Evolutionary conservation across 2,329 filamentous ascomycete species (phyloP).

Genomic region (Cladophialophora chaetospira): DNA sequence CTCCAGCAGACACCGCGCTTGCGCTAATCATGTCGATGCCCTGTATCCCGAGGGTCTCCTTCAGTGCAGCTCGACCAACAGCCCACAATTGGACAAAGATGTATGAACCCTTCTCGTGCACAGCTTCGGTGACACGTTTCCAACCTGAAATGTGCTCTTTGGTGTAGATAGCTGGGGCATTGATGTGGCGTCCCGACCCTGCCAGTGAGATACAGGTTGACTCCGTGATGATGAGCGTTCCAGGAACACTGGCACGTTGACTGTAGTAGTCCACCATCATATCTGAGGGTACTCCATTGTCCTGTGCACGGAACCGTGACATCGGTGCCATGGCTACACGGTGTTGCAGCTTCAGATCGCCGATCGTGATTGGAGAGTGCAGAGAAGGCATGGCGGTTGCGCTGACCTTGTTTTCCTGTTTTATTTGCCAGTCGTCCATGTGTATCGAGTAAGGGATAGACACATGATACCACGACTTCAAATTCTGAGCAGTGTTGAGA

Average conservation of each 20-base stretch:
- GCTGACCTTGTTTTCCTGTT: too few species aligned
- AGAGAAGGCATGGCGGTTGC: too few species aligned
- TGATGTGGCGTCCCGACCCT: slow-evolving; percentile 14
- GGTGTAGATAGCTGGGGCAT: slow-evolving; percentile 26
- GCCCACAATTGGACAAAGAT: slow-evolving; percentile 57
- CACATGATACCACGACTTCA: too few species aligned
- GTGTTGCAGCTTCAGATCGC: slow-evolving; percentile 53
- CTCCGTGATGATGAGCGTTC: slow-evolving; percentile 42
- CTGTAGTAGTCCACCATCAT: slow-evolving; percentile 44
- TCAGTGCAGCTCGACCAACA: slow-evolving; percentile 57
- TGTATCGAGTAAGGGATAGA: too few species aligned
- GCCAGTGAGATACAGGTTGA: slow-evolving; percentile 30
- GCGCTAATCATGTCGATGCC: slow-evolving; percentile 35
- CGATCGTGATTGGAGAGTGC: too few species aligned
- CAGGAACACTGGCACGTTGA: slow-evolving; percentile 43
- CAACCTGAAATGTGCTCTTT: slow-evolving; percentile 50
- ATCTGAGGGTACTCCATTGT: slow-evolving; percentile 41
- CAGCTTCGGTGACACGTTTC: slow-evolving; percentile 54
- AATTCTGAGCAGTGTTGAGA: too few species aligned
- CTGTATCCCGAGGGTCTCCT: slow-evolving; percentile 37
- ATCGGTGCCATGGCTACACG: slow-evolving; percentile 56
- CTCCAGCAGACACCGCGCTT: neutral
- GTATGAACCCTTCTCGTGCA: slow-evolving; percentile 54
- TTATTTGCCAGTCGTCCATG: too few species aligned
- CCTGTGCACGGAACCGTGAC: slow-evolving; percentile 57